Evolutionary conservation across 257 asterid genomes (phyloP).

Genomic region (Gentiana straminea): DNA sequence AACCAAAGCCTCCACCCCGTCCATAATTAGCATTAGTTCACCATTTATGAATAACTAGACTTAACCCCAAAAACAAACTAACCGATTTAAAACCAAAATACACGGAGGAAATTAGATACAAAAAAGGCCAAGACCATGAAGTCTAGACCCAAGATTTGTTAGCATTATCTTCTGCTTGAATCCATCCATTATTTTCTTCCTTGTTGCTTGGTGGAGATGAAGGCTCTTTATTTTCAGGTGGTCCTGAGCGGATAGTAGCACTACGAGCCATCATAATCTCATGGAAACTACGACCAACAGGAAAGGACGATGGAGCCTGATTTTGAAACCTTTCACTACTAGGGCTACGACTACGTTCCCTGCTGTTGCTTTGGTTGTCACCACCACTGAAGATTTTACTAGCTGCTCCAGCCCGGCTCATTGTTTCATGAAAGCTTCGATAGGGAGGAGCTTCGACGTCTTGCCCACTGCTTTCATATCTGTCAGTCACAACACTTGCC

Average conservation of each 20-base stretch:
- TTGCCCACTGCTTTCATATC: slow-evolving; percentile 34
- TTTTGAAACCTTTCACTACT: slow-evolving; percentile 45
- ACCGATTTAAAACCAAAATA: too few relatives aligned
- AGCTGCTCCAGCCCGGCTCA: slow-evolving; percentile 23
- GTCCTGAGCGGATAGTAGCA: slow-evolving; percentile 2
- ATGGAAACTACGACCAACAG: slow-evolving; percentile 33
- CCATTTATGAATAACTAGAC: too few relatives aligned
- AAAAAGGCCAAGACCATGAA: too few relatives aligned
- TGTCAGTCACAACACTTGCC: slow-evolving; percentile 16
- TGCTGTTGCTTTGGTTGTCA: slow-evolving; percentile 17
- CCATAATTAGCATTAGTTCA: too few relatives aligned
- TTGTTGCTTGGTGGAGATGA: slow-evolving; percentile 5
- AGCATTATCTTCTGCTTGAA: slow-evolving; percentile 12
- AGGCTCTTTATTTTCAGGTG: neutral
- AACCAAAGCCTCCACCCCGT: too few relatives aligned
- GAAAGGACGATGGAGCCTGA: slow-evolving; percentile 15
- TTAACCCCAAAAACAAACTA: too few relatives aligned
- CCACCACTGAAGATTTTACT: slow-evolving; percentile 67
- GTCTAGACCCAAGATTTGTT: too few relatives aligned
- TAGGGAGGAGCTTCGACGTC: slow-evolving; percentile 24
- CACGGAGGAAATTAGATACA: too few relatives aligned
- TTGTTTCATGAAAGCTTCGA: slow-evolving; percentile 49
- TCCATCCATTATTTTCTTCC: slow-evolving; percentile 24
- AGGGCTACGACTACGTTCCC: slow-evolving; percentile 39
- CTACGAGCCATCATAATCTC: slow-evolving; percentile 40